A percentile compares a stretch with the other conserved stretches of the same genome.
Evolutionary conservation across 352 stramenopile species (phyloP).

Genomic region (Pythium scleroteichum): DNA sequence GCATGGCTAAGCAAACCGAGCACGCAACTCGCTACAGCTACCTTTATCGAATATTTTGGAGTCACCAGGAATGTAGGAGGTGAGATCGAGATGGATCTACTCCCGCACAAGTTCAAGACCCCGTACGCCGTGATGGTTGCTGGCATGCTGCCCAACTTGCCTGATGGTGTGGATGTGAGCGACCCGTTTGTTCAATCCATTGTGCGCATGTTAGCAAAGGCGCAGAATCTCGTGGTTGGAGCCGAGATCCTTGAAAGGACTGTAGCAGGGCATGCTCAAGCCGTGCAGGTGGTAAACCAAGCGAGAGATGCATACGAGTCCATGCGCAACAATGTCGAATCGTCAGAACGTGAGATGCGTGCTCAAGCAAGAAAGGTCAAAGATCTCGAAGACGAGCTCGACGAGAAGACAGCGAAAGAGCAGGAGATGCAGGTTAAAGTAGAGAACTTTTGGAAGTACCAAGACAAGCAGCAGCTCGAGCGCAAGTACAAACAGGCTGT

Average conservation of each 20-base stretch:
- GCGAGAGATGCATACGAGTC: slow-evolving; percentile 32
- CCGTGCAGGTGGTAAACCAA: slow-evolving; percentile 13
- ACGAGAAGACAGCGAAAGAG: slow-evolving; percentile 51
- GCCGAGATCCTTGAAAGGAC: slow-evolving; percentile 65
- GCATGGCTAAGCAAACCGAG: slow-evolving; percentile 72
- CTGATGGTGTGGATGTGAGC: slow-evolving; percentile 60
- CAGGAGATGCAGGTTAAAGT: slow-evolving; percentile 78
- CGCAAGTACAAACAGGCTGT: slow-evolving; percentile 67
- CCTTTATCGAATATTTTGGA: slow-evolving; percentile 78
- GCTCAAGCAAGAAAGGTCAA: slow-evolving; percentile 31
- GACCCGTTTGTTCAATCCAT: slow-evolving; percentile 75
- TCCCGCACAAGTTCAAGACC: slow-evolving; percentile 65
- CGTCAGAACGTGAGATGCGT: slow-evolving; percentile 44
- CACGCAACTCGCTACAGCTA: slow-evolving; percentile 66
- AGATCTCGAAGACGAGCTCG: slow-evolving; percentile 40
- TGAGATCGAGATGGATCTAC: slow-evolving; percentile 65
- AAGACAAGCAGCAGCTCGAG: slow-evolving; percentile 54
- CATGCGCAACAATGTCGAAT: slow-evolving; percentile 55
- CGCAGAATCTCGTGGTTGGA: slow-evolving; percentile 72
- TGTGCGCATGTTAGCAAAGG: slow-evolving; percentile 72
- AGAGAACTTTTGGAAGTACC: slow-evolving; percentile 73
- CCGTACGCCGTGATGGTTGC: slow-evolving; percentile 85
- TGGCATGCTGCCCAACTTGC: slow-evolving; percentile 65
- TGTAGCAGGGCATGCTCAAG: slow-evolving; percentile 36
- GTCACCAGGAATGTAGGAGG: slow-evolving; percentile 39